Conservation (phyloP, 176 grass and related monocot genomes). For the Poa pratensis region DNA sequence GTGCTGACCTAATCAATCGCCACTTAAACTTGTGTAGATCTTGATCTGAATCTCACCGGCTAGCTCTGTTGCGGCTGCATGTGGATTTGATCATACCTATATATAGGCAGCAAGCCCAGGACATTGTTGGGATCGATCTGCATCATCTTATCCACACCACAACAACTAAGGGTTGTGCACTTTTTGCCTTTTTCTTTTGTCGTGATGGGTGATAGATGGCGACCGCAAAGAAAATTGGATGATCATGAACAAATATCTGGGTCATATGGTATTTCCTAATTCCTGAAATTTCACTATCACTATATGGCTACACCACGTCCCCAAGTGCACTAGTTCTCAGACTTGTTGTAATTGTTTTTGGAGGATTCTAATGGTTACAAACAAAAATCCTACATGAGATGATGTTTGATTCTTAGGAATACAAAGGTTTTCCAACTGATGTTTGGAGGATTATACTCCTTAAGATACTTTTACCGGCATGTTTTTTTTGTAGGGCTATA, state of each 20-base stretch:
- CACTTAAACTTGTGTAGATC: background rate
- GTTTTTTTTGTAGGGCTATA: no score
- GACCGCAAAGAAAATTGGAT: background rate
- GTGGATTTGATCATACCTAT: background rate
- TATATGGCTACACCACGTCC: no score
- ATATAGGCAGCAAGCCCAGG: background rate
- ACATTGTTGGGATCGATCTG: background rate
- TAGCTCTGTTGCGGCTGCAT: background rate
- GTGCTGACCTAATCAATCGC: background rate
- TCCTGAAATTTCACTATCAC: background rate
- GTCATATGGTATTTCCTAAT: background rate
- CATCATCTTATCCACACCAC: slow-evolving; percentile 35
- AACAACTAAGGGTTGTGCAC: background rate
- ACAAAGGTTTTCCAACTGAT: no score
- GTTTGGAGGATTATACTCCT: no score
- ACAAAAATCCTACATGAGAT: no score
- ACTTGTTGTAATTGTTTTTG: no score
- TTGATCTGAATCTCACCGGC: background rate
- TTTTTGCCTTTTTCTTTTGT: background rate
- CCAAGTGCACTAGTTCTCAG: no score
- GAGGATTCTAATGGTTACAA: no score
- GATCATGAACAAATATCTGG: background rate
- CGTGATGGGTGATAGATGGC: slow-evolving; percentile 4
- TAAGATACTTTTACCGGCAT: no score
- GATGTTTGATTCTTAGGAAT: no score